phyloP scores from a whole-genome alignment of 306 rosid genomes.

The Vigna radiata region DNA sequence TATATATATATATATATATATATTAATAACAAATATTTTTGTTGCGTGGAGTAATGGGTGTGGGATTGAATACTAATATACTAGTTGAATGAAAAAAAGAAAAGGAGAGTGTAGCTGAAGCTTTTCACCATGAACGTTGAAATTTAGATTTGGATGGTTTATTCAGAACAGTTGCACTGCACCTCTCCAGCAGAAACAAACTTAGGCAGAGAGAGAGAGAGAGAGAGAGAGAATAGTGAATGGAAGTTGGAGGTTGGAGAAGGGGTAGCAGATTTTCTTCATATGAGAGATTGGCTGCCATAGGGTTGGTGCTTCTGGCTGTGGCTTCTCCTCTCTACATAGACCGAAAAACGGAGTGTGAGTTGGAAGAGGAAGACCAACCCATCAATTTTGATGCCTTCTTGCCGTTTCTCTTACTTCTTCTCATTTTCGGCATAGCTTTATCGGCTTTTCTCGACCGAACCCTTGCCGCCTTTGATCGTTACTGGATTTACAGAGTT shows the following conservation, averaged over 20 bases:
- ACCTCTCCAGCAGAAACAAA: no score
- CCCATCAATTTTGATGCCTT: slow-evolving; percentile 47
- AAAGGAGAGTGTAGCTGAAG: slow-evolving; percentile 10
- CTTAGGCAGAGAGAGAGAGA: neutral
- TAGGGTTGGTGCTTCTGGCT: slow-evolving; percentile 68
- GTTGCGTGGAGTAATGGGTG: no score
- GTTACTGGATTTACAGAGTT: slow-evolving; percentile 86
- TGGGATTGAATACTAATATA: no score
- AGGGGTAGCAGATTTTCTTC: slow-evolving; percentile 65
- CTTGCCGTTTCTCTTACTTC: slow-evolving; percentile 71
- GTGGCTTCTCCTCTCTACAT: slow-evolving; percentile 87
- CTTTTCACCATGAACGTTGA: neutral
- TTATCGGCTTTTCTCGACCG: slow-evolving; percentile 61
- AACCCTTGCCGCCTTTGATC: slow-evolving; percentile 68
- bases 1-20: no score
- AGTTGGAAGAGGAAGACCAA: slow-evolving; percentile 61
- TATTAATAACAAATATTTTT: no score
- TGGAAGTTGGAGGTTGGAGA: slow-evolving; percentile 60
- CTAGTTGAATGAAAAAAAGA: neutral
- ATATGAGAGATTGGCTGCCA: slow-evolving; percentile 63
- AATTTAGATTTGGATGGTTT: slow-evolving; percentile 22
- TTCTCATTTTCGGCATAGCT: slow-evolving; percentile 62
- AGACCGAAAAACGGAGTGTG: slow-evolving; percentile 57
- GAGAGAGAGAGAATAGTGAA: slow-evolving; percentile 38
- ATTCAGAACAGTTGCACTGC: neutral